Evolutionary conservation across 179 eudicot genomes (phyloP), one percentile per base, ranked within the genome.

Genomic region (Silene noctiflora): DNA sequence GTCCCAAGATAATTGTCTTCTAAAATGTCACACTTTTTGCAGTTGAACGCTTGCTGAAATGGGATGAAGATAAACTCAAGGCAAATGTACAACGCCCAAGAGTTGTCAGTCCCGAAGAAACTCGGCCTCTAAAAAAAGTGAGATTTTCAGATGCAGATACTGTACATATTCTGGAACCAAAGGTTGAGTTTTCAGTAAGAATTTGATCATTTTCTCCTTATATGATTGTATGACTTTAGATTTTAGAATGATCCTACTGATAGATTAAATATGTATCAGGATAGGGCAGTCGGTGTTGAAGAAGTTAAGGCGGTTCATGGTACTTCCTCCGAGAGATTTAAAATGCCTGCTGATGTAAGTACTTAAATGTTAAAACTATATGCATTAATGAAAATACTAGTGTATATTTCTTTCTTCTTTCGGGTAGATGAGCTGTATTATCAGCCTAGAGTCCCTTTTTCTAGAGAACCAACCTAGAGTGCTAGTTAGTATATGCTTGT

Each of bases 1-100:
- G 65, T 65, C 44, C 7, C 14, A 16, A 58, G 31, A 13, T 22
- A 60, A 25, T 53, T 56, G 21, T 31, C 17, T n/a, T 55, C 22
- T 71, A 42, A 39, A 19, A 53, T 6, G 24, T 76, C 69, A 16
- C 25, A 25, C 63, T 71, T 72, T 74, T 21, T 82, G 46, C 79
- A 82, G 84, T 82, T 65, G 79, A 75, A 9, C 53, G 60, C 29
- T 71, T 82, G 39, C 69, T 82, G 31, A 78, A 78, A 67, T 14
- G 44, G 67, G 73, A n/a, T 8, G 53, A 24, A 55, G 68, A 39
- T 33, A 72, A 60, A 17, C 63, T 46, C n/a, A 73, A 81, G 48
- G 75, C 77, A 46, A 33, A 25, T 16, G 71, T 12, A 56, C 73
- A 65, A 71, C 12, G 44, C 44, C 33, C n/a, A 16, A 55, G 56